Percentiles rank a stretch among this genome's conserved stretches.
phyloP scores from a whole-genome alignment of 2,329 filamentous ascomycete genomes.

The Dactylellina sp. region DNA sequence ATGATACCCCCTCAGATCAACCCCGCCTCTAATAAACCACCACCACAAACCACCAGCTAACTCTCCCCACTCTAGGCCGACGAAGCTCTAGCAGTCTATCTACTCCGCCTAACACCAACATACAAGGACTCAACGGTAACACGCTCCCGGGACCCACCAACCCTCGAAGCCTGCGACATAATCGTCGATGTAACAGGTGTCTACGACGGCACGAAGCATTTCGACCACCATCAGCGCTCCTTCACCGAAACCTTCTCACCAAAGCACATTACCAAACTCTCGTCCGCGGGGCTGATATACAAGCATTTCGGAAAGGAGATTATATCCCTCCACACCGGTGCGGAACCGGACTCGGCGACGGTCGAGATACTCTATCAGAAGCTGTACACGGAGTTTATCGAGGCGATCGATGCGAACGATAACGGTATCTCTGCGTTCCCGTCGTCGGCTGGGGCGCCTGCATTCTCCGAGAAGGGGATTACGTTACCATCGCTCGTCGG shows the following conservation, averaged over 20 bases:
- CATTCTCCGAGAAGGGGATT: slow-evolving; percentile 85
- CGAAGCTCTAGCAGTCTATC: slow-evolving; percentile 94
- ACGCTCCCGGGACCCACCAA: slow-evolving; percentile 84
- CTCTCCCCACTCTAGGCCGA: slow-evolving; percentile 72
- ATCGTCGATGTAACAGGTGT: slow-evolving; percentile 98
- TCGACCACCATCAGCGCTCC: slow-evolving; percentile 96
- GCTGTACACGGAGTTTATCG: slow-evolving; percentile 91
- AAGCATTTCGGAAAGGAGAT: slow-evolving; percentile 92
- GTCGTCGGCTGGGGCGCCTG: slow-evolving; percentile 75
- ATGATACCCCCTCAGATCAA: slow-evolving; percentile 14
- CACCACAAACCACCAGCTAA: slow-evolving; percentile 11
- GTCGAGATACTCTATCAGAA: slow-evolving; percentile 84
- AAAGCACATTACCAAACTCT: slow-evolving; percentile 84
- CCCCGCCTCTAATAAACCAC: no score
- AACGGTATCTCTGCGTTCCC: slow-evolving; percentile 92
- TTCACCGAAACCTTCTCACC: slow-evolving; percentile 87
- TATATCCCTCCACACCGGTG: slow-evolving; percentile 75
- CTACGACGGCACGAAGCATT: slow-evolving; percentile 85
- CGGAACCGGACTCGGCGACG: slow-evolving; percentile 73
- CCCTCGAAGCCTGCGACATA: slow-evolving; percentile 86
- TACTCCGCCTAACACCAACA: slow-evolving; percentile 86
- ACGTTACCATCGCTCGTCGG: slow-evolving; percentile 84
- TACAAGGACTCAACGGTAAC: slow-evolving; percentile 81
- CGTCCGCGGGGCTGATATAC: slow-evolving; percentile 92
- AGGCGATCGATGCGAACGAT: slow-evolving; percentile 97